Base-by-base conservation (phyloP, 2,329 filamentous ascomycete genomes). In the Cladophialophora exuberans region DNA sequence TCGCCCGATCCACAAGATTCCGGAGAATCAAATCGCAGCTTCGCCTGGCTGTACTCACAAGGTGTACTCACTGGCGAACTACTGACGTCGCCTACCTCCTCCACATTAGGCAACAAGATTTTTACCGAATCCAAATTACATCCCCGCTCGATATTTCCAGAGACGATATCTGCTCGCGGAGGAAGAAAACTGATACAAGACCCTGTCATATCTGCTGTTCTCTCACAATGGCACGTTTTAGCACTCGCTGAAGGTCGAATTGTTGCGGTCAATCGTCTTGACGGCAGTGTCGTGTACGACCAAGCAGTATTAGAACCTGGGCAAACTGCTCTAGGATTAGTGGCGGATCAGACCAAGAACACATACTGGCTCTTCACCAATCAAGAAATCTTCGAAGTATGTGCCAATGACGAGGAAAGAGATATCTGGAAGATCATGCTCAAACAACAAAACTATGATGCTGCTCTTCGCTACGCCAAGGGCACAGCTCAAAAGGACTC, bases 331-430 rank as follows among this genome's bases (percentile, higher is more conserved):
- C 76, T 99, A n/a, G 91, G 89, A 0, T 81, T 99, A 15, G 87
- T 91, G 46, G 86, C 93, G 6, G 94, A 99, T 71, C 82, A 88
- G 57, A 93, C 94, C 70, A 96, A 97, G 77, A 95, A 93, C 67
- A 99, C 94, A 0, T 97, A 93, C 69, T 99, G 95, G 94, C 81
- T 99, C 2, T 96, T 97, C 67, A 97, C 93, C 0, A 82, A 84
- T 0, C 83, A 89, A 53, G 91, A 96, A 66, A 96, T 99, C 46
- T 97, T 91, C 64, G 94, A 99, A 73, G 87, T 99, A 55, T 89
- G 94, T 10, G 87, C 93, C 10, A 87, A 86, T 39, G 90, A 97
- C 52, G 94, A 99, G 70, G 89, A 92, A 63, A 80, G 94, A 63
- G 89, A 97, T 69, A 84, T 97, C 13, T 99, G 94, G 94, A 90